Base-by-base conservation (phyloP, 306 rosid genomes). In the Malus sylvestris region DNA sequence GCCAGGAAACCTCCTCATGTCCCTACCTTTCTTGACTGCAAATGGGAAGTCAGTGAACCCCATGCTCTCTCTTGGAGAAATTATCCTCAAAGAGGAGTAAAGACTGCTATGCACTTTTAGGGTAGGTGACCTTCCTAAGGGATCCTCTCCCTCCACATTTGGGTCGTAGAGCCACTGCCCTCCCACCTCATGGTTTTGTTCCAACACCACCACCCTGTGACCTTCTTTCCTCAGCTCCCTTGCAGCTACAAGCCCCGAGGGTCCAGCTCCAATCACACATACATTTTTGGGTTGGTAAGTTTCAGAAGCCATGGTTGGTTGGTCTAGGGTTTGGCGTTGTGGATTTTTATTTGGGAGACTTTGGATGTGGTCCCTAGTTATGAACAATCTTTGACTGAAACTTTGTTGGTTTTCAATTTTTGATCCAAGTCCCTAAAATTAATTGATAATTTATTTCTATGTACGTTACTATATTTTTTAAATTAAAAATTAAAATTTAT, bases 111-210 rank as follows among this genome's bases (percentile, higher is more conserved):
- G 97, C 3, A 95, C 88, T 79, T 81, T 87, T 5, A 74, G 74
- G 45, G 46, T 2, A 65, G 69, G 69, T 65, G 27, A 78, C 76
- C 76, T 89, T 72, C 98, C 97, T 10, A 91, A 67, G 63, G 91
- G 94, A 53, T 90, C 89, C 61, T 90, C 92, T 0, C 74, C 88
- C 76, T 90, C 84, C 22, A 92, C 89, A 53, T 84, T 71, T 33
- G 96, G 84, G 2, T 92, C 83, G 76, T 95, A 95, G 30, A 95
- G 86, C 98, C 97, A 95, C 79, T 95, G 98, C 0, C 98, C 98
- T 52, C 98, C 98, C 5, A 95, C 85, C 57, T 92, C 98, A 78
- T 92, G 89, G 79, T 89, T 86, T 78, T 90, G 96, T 76, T 95
- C 97, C 12, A 92, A 29, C 19, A 95, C 90, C 67, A 84, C 84